Percentiles rank a stretch among this genome's conserved stretches.
Evolutionary conservation across 305 asterid genomes (phyloP).

Genomic region (Solanum hybrid): DNA sequence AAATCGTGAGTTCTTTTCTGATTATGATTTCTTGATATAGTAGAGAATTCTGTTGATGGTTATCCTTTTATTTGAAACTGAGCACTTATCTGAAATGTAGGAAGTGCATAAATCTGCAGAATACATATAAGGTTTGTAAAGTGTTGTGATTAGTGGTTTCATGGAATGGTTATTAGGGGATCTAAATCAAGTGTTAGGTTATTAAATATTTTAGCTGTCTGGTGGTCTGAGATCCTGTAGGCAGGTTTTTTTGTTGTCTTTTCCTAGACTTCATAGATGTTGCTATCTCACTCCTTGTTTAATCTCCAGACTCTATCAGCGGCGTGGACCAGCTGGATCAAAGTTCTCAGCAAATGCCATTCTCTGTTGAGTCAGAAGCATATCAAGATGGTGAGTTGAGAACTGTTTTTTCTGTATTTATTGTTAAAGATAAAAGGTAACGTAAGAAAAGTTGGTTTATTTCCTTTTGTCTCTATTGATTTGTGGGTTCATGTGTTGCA

Average conservation of each 20-base stretch:
- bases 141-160: background rate
- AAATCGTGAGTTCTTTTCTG: constrained; percentile 41
- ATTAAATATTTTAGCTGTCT: background rate
- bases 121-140: background rate
- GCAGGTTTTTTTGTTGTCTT: background rate
- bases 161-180: background rate
- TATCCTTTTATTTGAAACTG: background rate
- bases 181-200: background rate
- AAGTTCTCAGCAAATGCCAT: constrained; percentile 43
- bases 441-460: background rate
- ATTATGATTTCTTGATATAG: background rate
- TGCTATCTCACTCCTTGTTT: background rate
- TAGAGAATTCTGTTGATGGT: background rate
- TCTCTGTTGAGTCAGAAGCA: constrained; percentile 51
- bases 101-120: background rate
- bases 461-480: background rate
- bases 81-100: background rate
- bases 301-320: constrained; percentile 46
- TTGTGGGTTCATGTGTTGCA: constrained; percentile 11
- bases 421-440: background rate
- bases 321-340: constrained; percentile 56
- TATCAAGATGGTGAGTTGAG: constrained; percentile 53
- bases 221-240: background rate
- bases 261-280: background rate
- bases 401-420: background rate